A percentile compares a stretch with the other conserved stretches of the same genome.
Conservation (phyloP, 78 protist genomes). For the Dictyostelium citrinum region DNA sequence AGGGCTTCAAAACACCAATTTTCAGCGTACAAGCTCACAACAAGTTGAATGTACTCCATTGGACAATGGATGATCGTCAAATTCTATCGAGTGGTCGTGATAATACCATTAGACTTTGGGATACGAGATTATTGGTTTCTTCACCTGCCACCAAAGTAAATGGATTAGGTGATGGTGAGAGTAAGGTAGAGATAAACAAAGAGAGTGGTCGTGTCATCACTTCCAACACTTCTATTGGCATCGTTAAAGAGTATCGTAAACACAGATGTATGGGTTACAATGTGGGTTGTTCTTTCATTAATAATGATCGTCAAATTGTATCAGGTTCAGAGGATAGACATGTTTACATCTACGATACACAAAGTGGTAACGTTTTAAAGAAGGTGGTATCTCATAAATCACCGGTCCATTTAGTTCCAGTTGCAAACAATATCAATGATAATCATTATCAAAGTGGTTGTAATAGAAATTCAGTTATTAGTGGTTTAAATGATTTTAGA, state of each 20-base stretch:
- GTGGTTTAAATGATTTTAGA: constrained; percentile 1
- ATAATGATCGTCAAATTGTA: constrained; percentile 60
- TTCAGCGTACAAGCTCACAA: constrained; percentile 48
- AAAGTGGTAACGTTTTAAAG: neutral
- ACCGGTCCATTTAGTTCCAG: constrained; percentile 33
- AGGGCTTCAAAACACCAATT: neutral
- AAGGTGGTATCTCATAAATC: neutral
- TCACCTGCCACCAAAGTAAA: neutral
- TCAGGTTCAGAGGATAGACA: constrained; percentile 55
- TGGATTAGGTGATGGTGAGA: neutral
- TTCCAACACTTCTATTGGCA: neutral
- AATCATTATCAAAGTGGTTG: neutral
- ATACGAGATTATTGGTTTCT: constrained; percentile 3
- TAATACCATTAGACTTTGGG: constrained; percentile 38
- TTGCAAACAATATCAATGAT: neutral
- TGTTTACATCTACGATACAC: constrained; percentile 41
- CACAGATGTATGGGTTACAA: constrained; percentile 68
- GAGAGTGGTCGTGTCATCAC: neutral
- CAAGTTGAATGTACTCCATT: constrained; percentile 28
- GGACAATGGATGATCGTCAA: constrained; percentile 5
- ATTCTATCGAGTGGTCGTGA: constrained; percentile 47
- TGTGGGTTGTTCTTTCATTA: constrained; percentile 35
- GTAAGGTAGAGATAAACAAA: neutral
- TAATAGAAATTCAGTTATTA: neutral
- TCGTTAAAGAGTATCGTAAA: constrained; percentile 4